A percentile compares a stretch with the other conserved stretches of the same genome.
Conservation (phyloP, 2,329 filamentous ascomycete genomes). For the Aspergillus luchuensis region DNA sequence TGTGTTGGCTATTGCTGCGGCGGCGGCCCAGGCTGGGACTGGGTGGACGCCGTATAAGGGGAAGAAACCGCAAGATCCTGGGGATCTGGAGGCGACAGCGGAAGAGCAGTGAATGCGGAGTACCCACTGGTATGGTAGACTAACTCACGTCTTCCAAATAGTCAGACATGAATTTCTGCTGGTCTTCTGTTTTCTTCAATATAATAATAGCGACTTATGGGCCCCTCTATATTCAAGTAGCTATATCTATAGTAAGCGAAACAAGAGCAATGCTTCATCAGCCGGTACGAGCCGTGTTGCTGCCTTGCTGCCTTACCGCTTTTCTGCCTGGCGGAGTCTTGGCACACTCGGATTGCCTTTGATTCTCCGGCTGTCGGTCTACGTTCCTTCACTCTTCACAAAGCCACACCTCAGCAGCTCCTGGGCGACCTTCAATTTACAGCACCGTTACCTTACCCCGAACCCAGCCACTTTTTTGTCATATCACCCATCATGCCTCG, state of each 20-base stretch:
- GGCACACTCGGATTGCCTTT: background rate
- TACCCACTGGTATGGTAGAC: too few species aligned
- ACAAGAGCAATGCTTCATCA: too few species aligned
- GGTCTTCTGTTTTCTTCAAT: too few species aligned
- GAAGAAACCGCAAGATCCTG: slow-evolving; percentile 7
- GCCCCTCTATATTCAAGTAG: background rate
- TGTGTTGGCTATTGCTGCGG: slow-evolving; percentile 51
- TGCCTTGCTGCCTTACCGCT: background rate
- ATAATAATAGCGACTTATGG: background rate
- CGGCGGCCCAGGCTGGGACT: slow-evolving; percentile 59
- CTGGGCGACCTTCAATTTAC: background rate
- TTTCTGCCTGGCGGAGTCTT: slow-evolving; percentile 11
- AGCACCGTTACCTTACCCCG: background rate
- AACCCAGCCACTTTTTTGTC: background rate
- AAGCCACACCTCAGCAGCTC: background rate
- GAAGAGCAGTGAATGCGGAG: background rate
- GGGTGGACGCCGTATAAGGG: slow-evolving; percentile 52
- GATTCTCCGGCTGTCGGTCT: background rate
- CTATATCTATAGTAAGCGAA: background rate
- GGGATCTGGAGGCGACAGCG: background rate
- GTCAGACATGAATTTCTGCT: background rate
- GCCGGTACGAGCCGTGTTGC: background rate
- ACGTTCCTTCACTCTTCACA: background rate
- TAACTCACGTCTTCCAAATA: background rate
- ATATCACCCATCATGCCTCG: slow-evolving; percentile 39